A percentile compares a stretch with the other conserved stretches of the same genome.
These are phyloP conservation scores for Colletotrichum sp. DNA, from an alignment of 2,329 filamentous ascomycete species.

Conservation along the genomic window DNA sequence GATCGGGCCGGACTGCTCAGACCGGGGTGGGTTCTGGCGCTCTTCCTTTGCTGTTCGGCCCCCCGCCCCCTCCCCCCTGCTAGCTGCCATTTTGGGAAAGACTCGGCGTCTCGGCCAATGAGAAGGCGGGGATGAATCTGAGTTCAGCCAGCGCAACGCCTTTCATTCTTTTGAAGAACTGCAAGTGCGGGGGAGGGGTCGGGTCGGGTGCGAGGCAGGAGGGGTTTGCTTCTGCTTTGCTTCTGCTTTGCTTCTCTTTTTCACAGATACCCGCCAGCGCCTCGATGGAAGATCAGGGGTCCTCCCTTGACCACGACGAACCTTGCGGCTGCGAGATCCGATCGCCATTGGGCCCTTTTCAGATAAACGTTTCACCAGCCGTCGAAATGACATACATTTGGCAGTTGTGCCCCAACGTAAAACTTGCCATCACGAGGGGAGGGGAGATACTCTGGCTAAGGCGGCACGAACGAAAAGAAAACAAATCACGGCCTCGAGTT, in stretches of 20 bases:
- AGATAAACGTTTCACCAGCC: not conserved
- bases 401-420: not conserved
- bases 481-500: not conserved
- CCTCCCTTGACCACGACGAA: not conserved
- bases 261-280: not conserved
- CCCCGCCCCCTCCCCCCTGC: not conserved
- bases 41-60: not conserved
- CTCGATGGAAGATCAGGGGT: not conserved
- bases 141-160: not conserved
- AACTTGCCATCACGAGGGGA: not conserved
- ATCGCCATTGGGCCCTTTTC: not conserved
- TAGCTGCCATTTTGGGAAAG: conserved; percentile 11
- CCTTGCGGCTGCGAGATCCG: not conserved
- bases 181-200: not conserved
- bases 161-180: not conserved
- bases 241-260: not conserved
- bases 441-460: not conserved
- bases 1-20: not conserved
- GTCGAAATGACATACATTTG: not conserved
- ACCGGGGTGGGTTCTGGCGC: conserved; percentile 6
- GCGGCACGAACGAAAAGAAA: not conserved
- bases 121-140: not conserved
- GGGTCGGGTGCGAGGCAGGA: not conserved
- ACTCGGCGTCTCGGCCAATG: not conserved
- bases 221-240: not conserved